Evolutionary conservation across 1,284 basidiomycete genomes (phyloP), one percentile per base, ranked within the genome.

Genomic region (Ceratobasidium sp.): DNA sequence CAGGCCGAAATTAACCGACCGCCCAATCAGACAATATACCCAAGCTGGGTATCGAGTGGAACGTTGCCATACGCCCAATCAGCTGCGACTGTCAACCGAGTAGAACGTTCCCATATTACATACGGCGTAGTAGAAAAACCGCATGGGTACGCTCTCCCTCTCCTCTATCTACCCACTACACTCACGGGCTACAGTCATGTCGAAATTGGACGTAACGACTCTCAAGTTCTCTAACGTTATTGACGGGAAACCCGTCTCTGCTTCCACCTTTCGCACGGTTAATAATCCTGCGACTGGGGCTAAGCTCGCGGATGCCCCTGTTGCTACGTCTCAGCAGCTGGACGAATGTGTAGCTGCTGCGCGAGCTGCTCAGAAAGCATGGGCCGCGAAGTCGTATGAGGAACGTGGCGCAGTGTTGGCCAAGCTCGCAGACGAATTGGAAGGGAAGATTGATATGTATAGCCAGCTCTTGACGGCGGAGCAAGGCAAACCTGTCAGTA

Each of bases 351-450:
- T 72, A 9, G 69, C 69, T 15, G 69, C 69, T 50, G 69, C 69
- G 9, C 54, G 69, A 4, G 69, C 69, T 27, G 69, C 69, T 1
- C 69, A 72, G 24, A 56, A 56, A 9, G 69, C 69, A 8, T 72
- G 69, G 69, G 69, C 44, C 22, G 69, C 69, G 56, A 72, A 72
- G 69, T 60, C 69, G 7, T 72, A 72, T 56, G 69, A 72, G 9
- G 69, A 72, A 47, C 69, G 69, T 29, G 69, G 44, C 3, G 69
- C 47, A 44, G 69, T 62, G 56, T 31, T 72, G 1, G 60, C 60
- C 56, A 33, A 48, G 45, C 57, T 72, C 56, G 69, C 69, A 7
- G 69, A 72, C 56, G 69, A 72, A 47, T 33, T 72, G 45, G 69
- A 72, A 45, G 48, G 60, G 9, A 72, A 72, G 19, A 45, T 47